phyloP scores from a whole-genome alignment of 1,284 basidiomycete species.

The Rhodotorula sp. region DNA sequence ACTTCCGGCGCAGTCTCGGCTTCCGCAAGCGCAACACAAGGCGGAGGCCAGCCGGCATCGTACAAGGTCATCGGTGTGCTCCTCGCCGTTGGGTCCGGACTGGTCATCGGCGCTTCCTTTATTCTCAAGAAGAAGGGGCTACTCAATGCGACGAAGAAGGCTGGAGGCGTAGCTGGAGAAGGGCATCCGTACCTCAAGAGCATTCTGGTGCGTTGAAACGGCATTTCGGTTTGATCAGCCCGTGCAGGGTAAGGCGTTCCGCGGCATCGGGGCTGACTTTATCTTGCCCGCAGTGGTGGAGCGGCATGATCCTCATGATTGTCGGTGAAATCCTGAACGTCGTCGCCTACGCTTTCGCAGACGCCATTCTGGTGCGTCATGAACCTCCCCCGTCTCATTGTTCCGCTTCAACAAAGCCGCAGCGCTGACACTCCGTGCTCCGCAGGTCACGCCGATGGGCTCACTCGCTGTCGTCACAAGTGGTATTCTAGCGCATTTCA shows the following conservation, averaged over 20 bases:
- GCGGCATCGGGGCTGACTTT: not conserved
- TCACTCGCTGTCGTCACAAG: slow-evolving; percentile 94
- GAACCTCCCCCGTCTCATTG: too few relatives aligned
- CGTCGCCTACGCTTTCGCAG: slow-evolving; percentile 82
- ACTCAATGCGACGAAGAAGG: slow-evolving; percentile 50
- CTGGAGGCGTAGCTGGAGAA: slow-evolving; percentile 72
- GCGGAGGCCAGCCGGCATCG: slow-evolving; percentile 1
- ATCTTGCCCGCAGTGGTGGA: slow-evolving; percentile 70
- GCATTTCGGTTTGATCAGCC: not conserved
- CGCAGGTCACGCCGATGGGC: slow-evolving; percentile 80
- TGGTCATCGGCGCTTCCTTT: slow-evolving; percentile 80
- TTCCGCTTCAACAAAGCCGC: not conserved
- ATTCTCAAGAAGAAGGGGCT: slow-evolving; percentile 83
- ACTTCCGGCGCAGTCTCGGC: not conserved
- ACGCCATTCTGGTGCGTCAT: slow-evolving; percentile 67
- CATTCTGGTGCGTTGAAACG: slow-evolving; percentile 52
- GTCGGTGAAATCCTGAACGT: slow-evolving; percentile 71
- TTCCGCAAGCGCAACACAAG: not conserved
- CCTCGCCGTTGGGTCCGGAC: slow-evolving; percentile 77
- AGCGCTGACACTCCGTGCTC: slow-evolving; percentile 23
- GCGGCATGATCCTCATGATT: slow-evolving; percentile 61
- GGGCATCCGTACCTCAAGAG: slow-evolving; percentile 91
- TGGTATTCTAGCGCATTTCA: slow-evolving; percentile 87
- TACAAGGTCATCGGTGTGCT: slow-evolving; percentile 61
- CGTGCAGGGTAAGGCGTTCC: not conserved